Evolutionary conservation across 345 rosid genomes (phyloP).

Genomic region (Populus davidiana): DNA sequence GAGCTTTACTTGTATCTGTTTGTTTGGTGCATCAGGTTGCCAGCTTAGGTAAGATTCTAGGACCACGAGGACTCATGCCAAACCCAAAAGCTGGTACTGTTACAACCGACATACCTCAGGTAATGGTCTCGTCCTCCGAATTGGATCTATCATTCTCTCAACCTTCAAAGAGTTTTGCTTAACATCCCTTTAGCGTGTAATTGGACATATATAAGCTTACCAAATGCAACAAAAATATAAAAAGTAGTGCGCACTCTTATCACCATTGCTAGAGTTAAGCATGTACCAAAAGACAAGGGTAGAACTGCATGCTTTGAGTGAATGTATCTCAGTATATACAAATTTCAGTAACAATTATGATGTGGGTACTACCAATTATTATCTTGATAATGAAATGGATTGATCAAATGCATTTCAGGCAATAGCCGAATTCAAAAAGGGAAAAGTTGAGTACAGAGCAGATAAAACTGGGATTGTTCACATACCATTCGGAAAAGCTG

Average conservation of each 20-base stretch:
- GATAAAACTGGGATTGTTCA: slow-evolving; percentile 99
- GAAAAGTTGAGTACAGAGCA: slow-evolving; percentile 88
- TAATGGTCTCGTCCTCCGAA: slow-evolving; percentile 11
- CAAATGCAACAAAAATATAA: not conserved
- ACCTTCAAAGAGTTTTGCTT: not conserved
- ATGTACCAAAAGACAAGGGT: not conserved
- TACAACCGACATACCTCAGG: slow-evolving; percentile 84
- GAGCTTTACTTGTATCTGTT: slow-evolving; percentile 1
- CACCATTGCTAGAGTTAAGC: not conserved
- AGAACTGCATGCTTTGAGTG: not conserved
- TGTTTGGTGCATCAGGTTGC: slow-evolving; percentile 64
- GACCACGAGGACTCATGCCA: slow-evolving; percentile 99
- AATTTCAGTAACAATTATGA: not conserved
- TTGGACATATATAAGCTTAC: not conserved
- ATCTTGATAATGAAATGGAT: not conserved
- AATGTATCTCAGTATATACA: too few species aligned
- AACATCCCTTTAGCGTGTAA: not conserved
- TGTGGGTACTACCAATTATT: not conserved
- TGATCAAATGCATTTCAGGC: slow-evolving; percentile 51
- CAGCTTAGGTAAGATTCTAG: slow-evolving; percentile 88
- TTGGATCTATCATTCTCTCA: not conserved
- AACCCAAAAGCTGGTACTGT: slow-evolving; percentile 99
- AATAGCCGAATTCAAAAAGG: slow-evolving; percentile 90
- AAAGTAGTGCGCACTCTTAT: not conserved
- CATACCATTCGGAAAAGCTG: slow-evolving; percentile 78